These are phyloP conservation scores for Pleurotus citrinopileatus DNA, from an alignment of 768 basidiomycete genomes.

Conservation along the genomic window DNA sequence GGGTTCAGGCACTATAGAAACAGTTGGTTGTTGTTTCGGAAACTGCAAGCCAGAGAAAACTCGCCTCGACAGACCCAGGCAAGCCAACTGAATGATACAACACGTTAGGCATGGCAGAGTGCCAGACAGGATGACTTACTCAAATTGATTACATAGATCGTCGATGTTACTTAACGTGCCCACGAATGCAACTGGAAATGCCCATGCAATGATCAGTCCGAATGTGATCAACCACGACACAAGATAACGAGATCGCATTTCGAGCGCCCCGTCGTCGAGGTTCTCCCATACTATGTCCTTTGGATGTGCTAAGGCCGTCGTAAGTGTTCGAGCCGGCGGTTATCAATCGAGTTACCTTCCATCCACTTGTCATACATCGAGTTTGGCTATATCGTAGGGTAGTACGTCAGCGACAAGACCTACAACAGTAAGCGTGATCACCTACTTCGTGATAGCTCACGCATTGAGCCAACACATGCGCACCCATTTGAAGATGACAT, in stretches of 20 bases:
- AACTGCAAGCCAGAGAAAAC: neutral
- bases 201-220: slow-evolving; percentile 62
- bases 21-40: neutral
- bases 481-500: slow-evolving; percentile 72
- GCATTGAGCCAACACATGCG: slow-evolving; percentile 66
- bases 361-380: slow-evolving; percentile 61
- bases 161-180: slow-evolving; percentile 61
- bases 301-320: slow-evolving; percentile 25
- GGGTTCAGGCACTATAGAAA: slow-evolving; percentile 28
- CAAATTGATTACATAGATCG: slow-evolving; percentile 45
- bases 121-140: slow-evolving; percentile 26
- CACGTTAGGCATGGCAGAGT: neutral
- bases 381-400: slow-evolving; percentile 34
- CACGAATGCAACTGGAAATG: slow-evolving; percentile 64
- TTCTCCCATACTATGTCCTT: slow-evolving; percentile 60
- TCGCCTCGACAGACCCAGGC: slow-evolving; percentile 48
- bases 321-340: neutral
- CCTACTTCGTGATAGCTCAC: slow-evolving; percentile 48
- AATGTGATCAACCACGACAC: slow-evolving; percentile 54
- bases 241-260: slow-evolving; percentile 51
- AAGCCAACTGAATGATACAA: slow-evolving; percentile 43
- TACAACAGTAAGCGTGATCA: neutral
- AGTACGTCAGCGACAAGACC: neutral
- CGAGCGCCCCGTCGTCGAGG: slow-evolving; percentile 47
- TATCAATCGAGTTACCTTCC: slow-evolving; percentile 44